Base-by-base conservation (phyloP, 176 grass and related monocot species). In the Hsuehochloa calcarea region DNA sequence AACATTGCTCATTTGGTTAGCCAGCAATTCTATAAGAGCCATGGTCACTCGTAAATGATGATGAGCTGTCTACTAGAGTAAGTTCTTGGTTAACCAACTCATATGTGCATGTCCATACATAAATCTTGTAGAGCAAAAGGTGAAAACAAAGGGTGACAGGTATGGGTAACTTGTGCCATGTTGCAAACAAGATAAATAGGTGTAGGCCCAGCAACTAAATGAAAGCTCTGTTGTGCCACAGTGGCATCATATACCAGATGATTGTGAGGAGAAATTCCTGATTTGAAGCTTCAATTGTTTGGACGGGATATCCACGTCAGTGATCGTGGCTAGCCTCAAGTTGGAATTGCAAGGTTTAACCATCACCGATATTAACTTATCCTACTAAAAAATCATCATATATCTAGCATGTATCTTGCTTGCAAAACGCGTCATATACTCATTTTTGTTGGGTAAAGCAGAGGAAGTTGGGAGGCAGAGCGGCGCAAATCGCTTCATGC, bases 371-470 rank as follows among this genome's bases (percentile, higher is more conserved):
- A 14, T 14, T 38, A 41, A 15, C 16, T 68, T 50, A 50, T 26
- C 4, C 43, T 39, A 22, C 26, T 6, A 9, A 14, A 27, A 29
- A 58, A 62, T 6, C n/a, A 15, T n/a, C 5, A 3, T 64, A 59
- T 23, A 59, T n/a, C 22, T 64, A 65, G n/a, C 43, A 23, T 10
- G 40, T 58, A 70, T 65, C 45, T 56, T 9, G 40, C 29, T 20
- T 15, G 54, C 55, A 47, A 86, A 86, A 86, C 66, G 65, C 55
- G 14, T 47, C 44, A 3, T 55, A 9, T 4, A 34, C 74, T 61
- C n/a, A 49, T 77, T 15, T 20, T 38, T 76, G 70, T 54, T 65
- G 70, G 62, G 47, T 49, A 89, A 85, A 89, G 82, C 50, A n/a
- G 45, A 64, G 26, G 38, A 84, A 55, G 62, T 8, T 71, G 55